Evolutionary conservation across 495 filamentous ascomycete genomes (phyloP), one percentile per base, ranked within the genome.

Genomic region (Hypoxylon trugodes): DNA sequence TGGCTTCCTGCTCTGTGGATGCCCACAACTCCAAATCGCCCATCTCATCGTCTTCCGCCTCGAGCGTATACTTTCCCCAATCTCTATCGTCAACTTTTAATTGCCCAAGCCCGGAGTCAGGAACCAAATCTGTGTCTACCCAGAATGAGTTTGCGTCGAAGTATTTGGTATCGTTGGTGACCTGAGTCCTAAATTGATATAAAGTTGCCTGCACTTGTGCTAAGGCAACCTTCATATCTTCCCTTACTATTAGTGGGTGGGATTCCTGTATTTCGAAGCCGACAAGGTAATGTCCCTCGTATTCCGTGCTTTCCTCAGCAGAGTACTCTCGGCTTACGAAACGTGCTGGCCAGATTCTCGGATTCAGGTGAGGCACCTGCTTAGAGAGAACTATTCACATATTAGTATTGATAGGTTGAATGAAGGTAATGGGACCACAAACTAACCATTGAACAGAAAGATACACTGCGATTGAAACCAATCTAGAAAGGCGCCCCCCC

Each of bases 301-400:
- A 84, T 37, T 82, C 80, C 0, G 59, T 41, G 16, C 71, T 59
- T 6, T 63, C 65, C 6, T 68, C 60, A 5, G 38, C 51, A 10
- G 24, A 30, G 9, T 69, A n/a, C n/a, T n/a, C 61, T 24, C 55
- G 36, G 4, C 69, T 66, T 32, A 79, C 71, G 43, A 87, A 87
- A 9, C 84, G 70, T 19, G 73, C 80, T 8, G 85, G 85, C 85
- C 85, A 87, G 18, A 86, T 82, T 25, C 82, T 76, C 9, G 77
- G 79, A 40, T 81, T 65, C 19, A 86, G 46, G 1, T 70, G 64
- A 8, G 81, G 77, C 13, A 79, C 64, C 9, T 74, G 74, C 22
- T 75, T 76, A 46, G 78, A 67, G 28, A 87, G 63, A 59, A 84
- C 84, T 81, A 28, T 35, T 21, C 32, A 24, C 18, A 25, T 12